Evolutionary conservation across 148 eudicot species (phyloP), one percentile per base, ranked within the genome.

Genomic region (Pouteria glomerata): DNA sequence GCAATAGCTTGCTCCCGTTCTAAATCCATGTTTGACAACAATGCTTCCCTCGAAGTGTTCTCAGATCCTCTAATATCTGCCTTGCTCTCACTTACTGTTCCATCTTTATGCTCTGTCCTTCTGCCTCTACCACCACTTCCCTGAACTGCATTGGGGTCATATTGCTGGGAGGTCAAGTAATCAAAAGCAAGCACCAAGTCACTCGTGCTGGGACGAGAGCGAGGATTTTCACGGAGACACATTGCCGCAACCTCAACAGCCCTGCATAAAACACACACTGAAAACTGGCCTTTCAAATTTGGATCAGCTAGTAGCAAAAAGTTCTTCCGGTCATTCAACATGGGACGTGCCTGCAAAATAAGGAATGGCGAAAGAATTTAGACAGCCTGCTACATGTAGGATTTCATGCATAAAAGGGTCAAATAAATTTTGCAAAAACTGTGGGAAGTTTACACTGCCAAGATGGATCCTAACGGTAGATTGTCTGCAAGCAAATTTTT

Each of bases 1-100:
- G 88, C 96, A 42, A 90, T 84, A 51, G 96, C 96, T 51, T 60
- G 81, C 68, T 82, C 87, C 67, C 96, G 71, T 13, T 83, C 86
- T 33, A 61, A 35, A 44, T 70, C 82, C 59, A 50, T 72, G 75
- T 76, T 77, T 41, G 34, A 30, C 26, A 24, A 27, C 15, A 30
- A 31, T n/a, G 24, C 56, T 65, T 74, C 71, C 33, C 29, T 24
- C 37, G 60, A 16, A 42, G 26, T 57, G 27, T 47, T 31, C 63
- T 52, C 66, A 35, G 52, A 24, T 4, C 26, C 76, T 4, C 39
- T 35, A 31, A 3, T 47, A 75, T 75, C 44, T n/a, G 26, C 44
- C 2, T 24, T 23, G 34, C 26, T 67, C 18, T 50, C 51, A 13
- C 16, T 62, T 34, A n/a, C 56, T 59, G 24, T 63, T 42, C 68